phyloP scores from a whole-genome alignment of 306 rosid species.

The Dicorynia guianensis region DNA sequence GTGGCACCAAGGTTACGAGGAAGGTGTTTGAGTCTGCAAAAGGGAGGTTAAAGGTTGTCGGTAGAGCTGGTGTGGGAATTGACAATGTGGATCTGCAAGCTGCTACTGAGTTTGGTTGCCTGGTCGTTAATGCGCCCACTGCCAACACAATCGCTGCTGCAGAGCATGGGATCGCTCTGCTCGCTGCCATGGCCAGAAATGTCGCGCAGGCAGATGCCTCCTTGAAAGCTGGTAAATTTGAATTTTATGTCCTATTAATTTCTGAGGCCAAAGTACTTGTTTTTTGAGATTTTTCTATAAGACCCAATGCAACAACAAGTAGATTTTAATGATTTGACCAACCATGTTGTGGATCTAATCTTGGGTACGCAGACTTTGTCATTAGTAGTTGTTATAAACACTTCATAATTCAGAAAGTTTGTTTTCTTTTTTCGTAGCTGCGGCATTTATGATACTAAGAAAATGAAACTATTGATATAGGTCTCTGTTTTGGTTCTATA shows the following conservation, averaged over 20 bases:
- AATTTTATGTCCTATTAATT: neutral
- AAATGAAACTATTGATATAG: conserved; percentile 5
- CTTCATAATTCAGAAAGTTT: neutral
- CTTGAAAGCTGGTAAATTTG: conserved; percentile 59
- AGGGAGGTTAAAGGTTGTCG: conserved; percentile 76
- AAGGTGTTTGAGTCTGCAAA: conserved; percentile 62
- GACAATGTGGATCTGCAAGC: conserved; percentile 83
- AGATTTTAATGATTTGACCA: neutral
- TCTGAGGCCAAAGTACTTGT: neutral
- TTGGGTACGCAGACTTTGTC: neutral
- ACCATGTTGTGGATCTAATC: conserved; percentile 1
- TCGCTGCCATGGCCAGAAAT: conserved; percentile 71
- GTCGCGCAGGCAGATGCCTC: conserved; percentile 80
- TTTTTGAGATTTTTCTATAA: neutral
- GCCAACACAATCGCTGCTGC: conserved; percentile 79
- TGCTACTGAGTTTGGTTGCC: conserved; percentile 72
- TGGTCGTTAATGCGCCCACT: conserved; percentile 78
- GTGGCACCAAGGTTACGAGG: conserved; percentile 70
- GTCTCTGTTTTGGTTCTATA: neutral
- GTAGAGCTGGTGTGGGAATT: conserved; percentile 84
- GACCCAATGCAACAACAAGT: neutral
- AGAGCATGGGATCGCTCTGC: conserved; percentile 71
- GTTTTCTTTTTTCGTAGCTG: neutral
- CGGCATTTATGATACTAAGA: neutral
- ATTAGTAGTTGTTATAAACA: neutral